Conservation (phyloP, 768 basidiomycete species). For the Kwoniella pini region DNA sequence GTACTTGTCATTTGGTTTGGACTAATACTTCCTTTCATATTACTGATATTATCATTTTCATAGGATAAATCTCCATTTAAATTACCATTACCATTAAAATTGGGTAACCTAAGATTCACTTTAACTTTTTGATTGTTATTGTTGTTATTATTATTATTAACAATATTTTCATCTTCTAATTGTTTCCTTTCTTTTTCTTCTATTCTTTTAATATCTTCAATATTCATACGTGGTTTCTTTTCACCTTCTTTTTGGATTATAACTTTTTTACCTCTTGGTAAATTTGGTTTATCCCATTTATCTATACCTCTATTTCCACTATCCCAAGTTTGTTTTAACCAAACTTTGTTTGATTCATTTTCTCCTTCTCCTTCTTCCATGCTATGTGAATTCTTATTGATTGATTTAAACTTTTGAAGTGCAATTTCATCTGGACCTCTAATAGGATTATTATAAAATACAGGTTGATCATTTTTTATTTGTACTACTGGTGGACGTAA, state of each 20-base stretch:
- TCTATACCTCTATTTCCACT: conserved; percentile 33
- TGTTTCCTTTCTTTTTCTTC: conserved; percentile 1
- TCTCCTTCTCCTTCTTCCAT: conserved; percentile 7
- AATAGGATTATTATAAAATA: conserved; percentile 41
- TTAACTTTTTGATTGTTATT: conserved; percentile 5
- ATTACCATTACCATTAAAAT: neutral
- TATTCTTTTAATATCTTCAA: neutral
- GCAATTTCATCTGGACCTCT: conserved; percentile 32
- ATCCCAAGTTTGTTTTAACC: conserved; percentile 40
- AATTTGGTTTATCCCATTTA: conserved; percentile 30
- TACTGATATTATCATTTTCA: neutral
- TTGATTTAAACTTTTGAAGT: conserved; percentile 27
- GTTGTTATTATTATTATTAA: neutral
- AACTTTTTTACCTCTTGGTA: conserved; percentile 45
- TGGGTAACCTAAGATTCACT: conserved; percentile 16
- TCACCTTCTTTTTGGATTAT: conserved; percentile 33
- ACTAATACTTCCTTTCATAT: neutral
- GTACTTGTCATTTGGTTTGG: too few species aligned
- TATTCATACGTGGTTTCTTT: conserved; percentile 21
- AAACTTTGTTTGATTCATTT: conserved; percentile 9
- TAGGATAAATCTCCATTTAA: neutral
- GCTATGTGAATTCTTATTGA: neutral
- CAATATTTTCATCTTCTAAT: conserved; percentile 2
- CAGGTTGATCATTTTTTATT: conserved; percentile 22
- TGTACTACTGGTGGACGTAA: conserved; percentile 36